Base-by-base conservation (phyloP, 78 protist genomes). In the Cavenderia fasciculata region DNA sequence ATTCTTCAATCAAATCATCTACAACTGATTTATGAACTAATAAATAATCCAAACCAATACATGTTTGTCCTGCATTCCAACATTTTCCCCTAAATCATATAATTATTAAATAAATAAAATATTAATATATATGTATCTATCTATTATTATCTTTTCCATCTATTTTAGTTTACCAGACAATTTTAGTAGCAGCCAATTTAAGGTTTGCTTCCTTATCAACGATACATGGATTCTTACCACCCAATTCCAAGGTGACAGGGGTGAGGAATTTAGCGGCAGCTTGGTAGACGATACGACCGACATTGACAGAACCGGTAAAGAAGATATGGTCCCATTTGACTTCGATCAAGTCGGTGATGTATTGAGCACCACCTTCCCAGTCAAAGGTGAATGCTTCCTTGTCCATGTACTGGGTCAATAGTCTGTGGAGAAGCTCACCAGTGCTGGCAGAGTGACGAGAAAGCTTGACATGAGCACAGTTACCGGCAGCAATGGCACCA, bases 401-500 rank as follows among this genome's bases (percentile, higher is more conserved):
- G 34, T 86, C 93, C 77, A 86, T 51, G 49, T 86, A 86, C 68
- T 74, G 19, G 2, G 61, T 87, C 3, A 97, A 36, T 12, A 86
- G 59, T 38, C 4, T 11, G 43, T 56, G 49, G 25, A 96, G 33
- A 0, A 93, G 36, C 43, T 63, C 49, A 8, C 95, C 25, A 46
- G 34, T 7, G 21, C 36, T 43, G 5, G 72, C 73, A 12, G 92
- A 19, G 40, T 69, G 72, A 46, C 88, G 85, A 8, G 96, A 90
- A 16, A 98, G 97, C 72, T 96, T 97, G 40, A 98, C 51, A 23
- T 95, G 40, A 4, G 90, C 96, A 38, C 69, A 46, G 79, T 94
- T 94, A 51, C 99, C 99, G 3, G 97, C 99, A 25, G 99, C 95
- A 27, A 98, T 75, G 6, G 98, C 98, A 23, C 97, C 98, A 36